phyloP scores from a whole-genome alignment of 495 filamentous ascomycete genomes.

The Cercophora newfieldiana region DNA sequence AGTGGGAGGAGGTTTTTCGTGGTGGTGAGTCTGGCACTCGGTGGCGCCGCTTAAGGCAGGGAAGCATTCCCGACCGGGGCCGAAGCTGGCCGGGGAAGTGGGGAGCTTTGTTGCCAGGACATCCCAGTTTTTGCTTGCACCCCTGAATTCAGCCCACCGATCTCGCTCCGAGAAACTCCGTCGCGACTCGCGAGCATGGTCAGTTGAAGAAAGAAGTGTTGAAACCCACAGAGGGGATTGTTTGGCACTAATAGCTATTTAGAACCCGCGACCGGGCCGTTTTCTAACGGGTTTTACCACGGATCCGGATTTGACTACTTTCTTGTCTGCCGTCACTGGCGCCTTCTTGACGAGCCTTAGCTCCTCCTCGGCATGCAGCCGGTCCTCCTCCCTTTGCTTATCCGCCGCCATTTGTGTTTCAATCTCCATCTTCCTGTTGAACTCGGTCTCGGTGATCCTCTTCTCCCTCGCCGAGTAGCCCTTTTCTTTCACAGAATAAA shows the following conservation, averaged over 20 bases:
- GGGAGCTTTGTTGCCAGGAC: background rate
- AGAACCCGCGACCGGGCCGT: conserved; percentile 34
- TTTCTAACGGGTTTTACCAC: conserved; percentile 66
- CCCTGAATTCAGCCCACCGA: conserved; percentile 1
- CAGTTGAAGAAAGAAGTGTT: too few species aligned
- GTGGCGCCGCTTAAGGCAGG: background rate
- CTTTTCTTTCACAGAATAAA: conserved; percentile 98
- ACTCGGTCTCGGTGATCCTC: conserved; percentile 88
- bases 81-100: conserved; percentile 4
- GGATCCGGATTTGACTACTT: conserved; percentile 51
- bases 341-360: conserved; percentile 50
- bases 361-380: conserved; percentile 48
- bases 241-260: too few species aligned
- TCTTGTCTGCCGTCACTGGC: conserved; percentile 47
- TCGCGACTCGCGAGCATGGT: background rate
- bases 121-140: background rate
- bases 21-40: background rate
- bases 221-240: too few species aligned
- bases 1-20: background rate
- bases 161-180: background rate
- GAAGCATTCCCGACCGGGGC: background rate
- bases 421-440: conserved; percentile 93
- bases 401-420: conserved; percentile 91
- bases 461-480: conserved; percentile 89
- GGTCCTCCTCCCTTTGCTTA: conserved; percentile 69